Evolutionary conservation across 768 basidiomycete species (phyloP).

Genomic region (Punctularia strigosozonata): DNA sequence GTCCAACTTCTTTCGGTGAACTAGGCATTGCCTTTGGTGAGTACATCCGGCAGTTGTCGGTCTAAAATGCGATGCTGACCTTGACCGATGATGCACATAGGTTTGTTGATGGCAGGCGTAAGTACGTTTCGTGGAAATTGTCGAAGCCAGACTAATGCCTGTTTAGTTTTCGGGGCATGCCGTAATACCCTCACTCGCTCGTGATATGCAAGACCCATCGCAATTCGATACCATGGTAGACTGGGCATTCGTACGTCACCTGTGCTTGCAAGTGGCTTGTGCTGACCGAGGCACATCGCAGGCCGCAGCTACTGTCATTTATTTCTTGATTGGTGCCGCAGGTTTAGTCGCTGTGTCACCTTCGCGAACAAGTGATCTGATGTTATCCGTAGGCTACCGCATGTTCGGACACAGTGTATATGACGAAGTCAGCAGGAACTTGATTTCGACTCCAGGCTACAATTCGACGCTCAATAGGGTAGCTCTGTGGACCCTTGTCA

Average conservation of each 20-base stretch:
- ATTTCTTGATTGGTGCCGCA: conserved; percentile 16
- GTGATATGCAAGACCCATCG: conserved; percentile 79
- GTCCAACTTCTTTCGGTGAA: conserved; percentile 37
- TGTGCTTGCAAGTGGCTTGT: conserved; percentile 11
- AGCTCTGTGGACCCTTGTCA: conserved; percentile 79
- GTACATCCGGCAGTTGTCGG: too few species aligned
- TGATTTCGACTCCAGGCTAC: conserved; percentile 64
- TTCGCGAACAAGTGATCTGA: too few species aligned
- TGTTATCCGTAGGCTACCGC: conserved; percentile 80
- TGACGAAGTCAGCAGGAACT: conserved; percentile 81
- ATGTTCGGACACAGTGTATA: conserved; percentile 82
- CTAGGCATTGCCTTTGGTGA: conserved; percentile 77
- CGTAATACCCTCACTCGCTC: conserved; percentile 79
- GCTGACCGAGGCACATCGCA: conserved; percentile 14
- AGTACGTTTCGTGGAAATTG: conserved; percentile 16
- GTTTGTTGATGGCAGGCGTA: conserved; percentile 88
- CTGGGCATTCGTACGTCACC: conserved; percentile 63
- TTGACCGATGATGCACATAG: too few species aligned
- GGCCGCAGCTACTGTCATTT: conserved; percentile 51
- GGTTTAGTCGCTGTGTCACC: too few species aligned
- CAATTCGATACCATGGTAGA: conserved; percentile 78
- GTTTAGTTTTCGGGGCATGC: conserved; percentile 81
- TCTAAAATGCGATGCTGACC: too few species aligned
- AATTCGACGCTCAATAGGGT: conserved; percentile 57
- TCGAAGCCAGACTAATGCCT: neutral